phyloP scores from a whole-genome alignment of 2,329 filamentous ascomycete species.

The Fusarium chuoi region DNA sequence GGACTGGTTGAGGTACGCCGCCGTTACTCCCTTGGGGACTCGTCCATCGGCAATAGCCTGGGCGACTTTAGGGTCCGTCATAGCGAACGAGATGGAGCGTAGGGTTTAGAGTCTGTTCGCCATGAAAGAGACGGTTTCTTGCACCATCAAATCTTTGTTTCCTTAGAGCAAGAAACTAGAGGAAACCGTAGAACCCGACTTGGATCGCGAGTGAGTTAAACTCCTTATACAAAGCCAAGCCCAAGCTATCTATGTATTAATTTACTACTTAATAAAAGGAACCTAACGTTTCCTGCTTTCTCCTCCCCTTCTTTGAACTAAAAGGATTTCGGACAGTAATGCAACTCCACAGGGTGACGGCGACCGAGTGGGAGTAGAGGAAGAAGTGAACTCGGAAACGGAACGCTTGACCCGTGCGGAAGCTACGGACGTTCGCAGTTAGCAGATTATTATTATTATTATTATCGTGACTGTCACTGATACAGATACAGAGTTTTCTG shows the following conservation, averaged over 20 bases:
- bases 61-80: constrained; percentile 42
- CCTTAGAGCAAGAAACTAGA: not conserved
- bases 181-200: not conserved
- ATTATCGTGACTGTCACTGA: not conserved
- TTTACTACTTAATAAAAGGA: not conserved
- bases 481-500: not conserved
- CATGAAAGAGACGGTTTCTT: not conserved
- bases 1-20: constrained; percentile 50
- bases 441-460: not conserved
- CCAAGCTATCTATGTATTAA: not conserved
- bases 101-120: not conserved
- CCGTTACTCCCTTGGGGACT: constrained; percentile 49
- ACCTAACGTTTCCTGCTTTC: not conserved
- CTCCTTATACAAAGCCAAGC: constrained; percentile 25
- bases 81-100: constrained; percentile 8
- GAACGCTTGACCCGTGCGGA: not conserved
- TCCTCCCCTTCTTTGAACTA: not conserved
- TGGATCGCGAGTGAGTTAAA: not conserved
- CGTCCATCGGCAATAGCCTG: constrained; percentile 50
- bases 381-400: not conserved
- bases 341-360: not conserved
- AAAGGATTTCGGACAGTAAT: not conserved
- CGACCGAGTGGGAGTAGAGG: not conserved
- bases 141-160: not conserved
- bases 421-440: not conserved